Evolutionary conservation across 177 flowering plant species (phyloP).

Genomic region (Vitis hybrid): DNA sequence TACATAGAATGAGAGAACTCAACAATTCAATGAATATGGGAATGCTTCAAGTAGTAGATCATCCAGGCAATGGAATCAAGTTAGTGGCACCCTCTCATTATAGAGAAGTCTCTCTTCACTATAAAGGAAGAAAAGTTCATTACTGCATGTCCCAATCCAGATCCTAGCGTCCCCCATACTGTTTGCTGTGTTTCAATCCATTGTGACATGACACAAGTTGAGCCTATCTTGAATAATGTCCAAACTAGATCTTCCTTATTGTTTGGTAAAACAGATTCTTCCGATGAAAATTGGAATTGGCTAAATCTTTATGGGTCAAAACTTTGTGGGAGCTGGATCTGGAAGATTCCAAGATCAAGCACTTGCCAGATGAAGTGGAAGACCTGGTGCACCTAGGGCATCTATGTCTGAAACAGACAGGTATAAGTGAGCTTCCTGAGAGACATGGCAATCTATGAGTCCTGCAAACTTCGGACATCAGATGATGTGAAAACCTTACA

Average conservation of each 20-base stretch:
- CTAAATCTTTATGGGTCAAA: neutral
- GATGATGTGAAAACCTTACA: conserved; percentile 3
- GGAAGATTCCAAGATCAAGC: conserved; percentile 1
- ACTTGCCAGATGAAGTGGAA: conserved; percentile 5
- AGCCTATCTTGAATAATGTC: neutral
- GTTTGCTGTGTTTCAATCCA: too few species aligned
- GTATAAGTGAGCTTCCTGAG: conserved; percentile 1
- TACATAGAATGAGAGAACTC: conserved; percentile 6
- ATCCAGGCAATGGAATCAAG: too few species aligned
- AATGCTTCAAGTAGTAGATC: too few species aligned
- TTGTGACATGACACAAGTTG: neutral
- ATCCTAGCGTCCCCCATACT: too few species aligned
- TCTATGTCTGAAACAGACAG: conserved; percentile 2
- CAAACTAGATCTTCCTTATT: neutral
- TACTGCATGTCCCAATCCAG: too few species aligned
- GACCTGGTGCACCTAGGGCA: conserved; percentile 5
- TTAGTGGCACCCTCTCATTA: too few species aligned
- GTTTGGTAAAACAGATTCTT: neutral
- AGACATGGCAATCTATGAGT: neutral
- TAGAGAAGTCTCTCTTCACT: too few species aligned
- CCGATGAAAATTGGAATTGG: neutral
- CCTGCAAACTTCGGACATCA: neutral
- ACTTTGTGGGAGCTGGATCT: conserved; percentile 5
- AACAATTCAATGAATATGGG: neutral
- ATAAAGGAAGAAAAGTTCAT: too few species aligned